Evolutionary conservation across 371 early-diverging fungal genomes (phyloP).

Genomic region (Apophysomyces ossiformis): DNA sequence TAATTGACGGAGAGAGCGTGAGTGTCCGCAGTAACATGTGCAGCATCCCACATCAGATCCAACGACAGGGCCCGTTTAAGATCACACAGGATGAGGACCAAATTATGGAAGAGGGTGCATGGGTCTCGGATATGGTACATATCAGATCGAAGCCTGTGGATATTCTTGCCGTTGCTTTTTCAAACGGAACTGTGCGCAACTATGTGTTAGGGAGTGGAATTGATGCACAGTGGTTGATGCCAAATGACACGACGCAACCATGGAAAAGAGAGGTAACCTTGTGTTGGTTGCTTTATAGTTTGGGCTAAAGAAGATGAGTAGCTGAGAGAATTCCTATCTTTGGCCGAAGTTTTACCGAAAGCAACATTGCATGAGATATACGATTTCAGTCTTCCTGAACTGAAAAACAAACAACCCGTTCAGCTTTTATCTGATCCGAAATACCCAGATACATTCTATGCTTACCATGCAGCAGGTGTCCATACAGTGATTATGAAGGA

Average conservation of each 20-base stretch:
- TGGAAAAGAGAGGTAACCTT: slow-evolving; percentile 36
- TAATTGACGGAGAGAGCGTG: slow-evolving; percentile 18
- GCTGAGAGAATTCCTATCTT: slow-evolving; percentile 27
- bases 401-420: slow-evolving; percentile 20
- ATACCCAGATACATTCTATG: slow-evolving; percentile 39
- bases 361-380: slow-evolving; percentile 41
- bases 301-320: slow-evolving; percentile 1
- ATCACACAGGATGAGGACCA: slow-evolving; percentile 17
- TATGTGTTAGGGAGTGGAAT: slow-evolving; percentile 36
- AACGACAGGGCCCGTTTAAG: slow-evolving; percentile 48
- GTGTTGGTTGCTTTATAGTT: neutral
- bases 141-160: slow-evolving; percentile 28
- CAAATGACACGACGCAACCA: slow-evolving; percentile 10
- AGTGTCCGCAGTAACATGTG: slow-evolving; percentile 18
- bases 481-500: slow-evolving; percentile 31
- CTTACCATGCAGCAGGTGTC: slow-evolving; percentile 44
- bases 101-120: neutral
- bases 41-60: slow-evolving; percentile 24
- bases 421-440: slow-evolving; percentile 34
- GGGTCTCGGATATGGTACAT: slow-evolving; percentile 37
- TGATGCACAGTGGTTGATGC: slow-evolving; percentile 48
- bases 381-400: slow-evolving; percentile 14
- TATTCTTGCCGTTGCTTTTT: slow-evolving; percentile 33
- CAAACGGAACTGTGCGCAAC: slow-evolving; percentile 39
- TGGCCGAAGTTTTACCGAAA: slow-evolving; percentile 33